Conservation (phyloP, 441 rosid species). For the Hura crepitans region DNA sequence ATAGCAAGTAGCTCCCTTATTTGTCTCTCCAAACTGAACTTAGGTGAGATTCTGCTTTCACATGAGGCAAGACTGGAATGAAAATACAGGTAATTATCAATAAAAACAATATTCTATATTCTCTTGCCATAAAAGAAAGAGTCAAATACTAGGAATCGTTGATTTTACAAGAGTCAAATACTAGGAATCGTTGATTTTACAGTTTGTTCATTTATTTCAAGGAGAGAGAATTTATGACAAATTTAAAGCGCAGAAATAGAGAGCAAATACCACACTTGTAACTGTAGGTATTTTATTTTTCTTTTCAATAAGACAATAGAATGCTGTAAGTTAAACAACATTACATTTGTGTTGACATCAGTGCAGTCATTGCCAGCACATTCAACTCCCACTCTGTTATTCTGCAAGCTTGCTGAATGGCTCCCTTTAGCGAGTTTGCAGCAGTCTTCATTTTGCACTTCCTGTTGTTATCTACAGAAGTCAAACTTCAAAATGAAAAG, state of each 20-base stretch:
- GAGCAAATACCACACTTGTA: background rate
- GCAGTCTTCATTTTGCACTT: constrained; percentile 41
- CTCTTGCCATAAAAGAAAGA: background rate
- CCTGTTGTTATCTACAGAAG: constrained; percentile 59
- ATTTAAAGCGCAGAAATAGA: background rate
- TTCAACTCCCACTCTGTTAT: constrained; percentile 25
- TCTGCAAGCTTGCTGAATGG: constrained; percentile 29
- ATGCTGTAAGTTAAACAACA: constrained; percentile 25
- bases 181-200: background rate
- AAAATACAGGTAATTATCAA: background rate
- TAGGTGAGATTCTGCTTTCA: background rate
- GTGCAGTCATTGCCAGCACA: constrained; percentile 34
- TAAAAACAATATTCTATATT: background rate
- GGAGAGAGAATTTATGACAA: background rate
- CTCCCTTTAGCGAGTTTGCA: constrained; percentile 32
- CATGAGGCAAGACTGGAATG: background rate
- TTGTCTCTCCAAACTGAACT: background rate
- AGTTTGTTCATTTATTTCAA: background rate
- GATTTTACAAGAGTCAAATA: background rate
- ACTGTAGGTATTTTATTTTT: background rate
- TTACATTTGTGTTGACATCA: constrained; percentile 60
- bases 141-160: background rate
- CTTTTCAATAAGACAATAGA: constrained; percentile 14
- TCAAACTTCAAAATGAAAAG: constrained; percentile 44
- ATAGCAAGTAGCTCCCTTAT: background rate